Conservation (phyloP, 179 eudicot species). For the Drosera spatulata region DNA sequence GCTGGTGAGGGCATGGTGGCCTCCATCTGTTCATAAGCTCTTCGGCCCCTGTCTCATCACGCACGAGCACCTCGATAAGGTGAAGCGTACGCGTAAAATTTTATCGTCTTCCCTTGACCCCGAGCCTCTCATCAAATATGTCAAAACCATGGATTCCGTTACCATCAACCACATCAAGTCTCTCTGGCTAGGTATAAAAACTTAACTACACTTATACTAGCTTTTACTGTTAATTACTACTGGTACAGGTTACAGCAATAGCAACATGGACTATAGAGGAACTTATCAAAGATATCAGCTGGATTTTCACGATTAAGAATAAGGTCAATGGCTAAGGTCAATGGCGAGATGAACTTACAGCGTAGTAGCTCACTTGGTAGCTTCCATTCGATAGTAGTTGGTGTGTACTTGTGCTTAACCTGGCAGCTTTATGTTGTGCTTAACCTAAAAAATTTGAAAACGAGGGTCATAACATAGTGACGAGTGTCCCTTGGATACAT, state of each 20-base stretch:
- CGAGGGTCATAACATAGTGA: too few relatives aligned
- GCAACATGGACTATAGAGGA: too few relatives aligned
- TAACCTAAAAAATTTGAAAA: too few relatives aligned
- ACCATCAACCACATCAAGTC: slow-evolving; percentile 27
- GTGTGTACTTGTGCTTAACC: too few relatives aligned
- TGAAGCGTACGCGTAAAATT: slow-evolving; percentile 21
- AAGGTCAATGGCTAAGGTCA: too few relatives aligned
- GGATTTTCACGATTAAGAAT: too few relatives aligned
- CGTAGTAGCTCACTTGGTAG: too few relatives aligned
- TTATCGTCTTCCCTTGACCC: slow-evolving; percentile 23
- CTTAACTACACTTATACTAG: background rate
- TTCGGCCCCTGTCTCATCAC: background rate
- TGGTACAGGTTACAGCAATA: background rate
- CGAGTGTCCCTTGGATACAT: too few relatives aligned
- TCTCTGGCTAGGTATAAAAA: slow-evolving; percentile 23
- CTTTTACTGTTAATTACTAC: background rate
- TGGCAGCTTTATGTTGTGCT: too few relatives aligned
- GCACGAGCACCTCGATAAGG: background rate
- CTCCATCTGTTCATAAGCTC: slow-evolving; percentile 10
- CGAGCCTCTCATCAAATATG: slow-evolving; percentile 30
- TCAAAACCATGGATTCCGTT: slow-evolving; percentile 25
- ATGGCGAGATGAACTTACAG: too few relatives aligned
- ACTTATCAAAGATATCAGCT: too few relatives aligned
- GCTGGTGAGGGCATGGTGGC: slow-evolving; percentile 33
- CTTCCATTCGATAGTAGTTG: too few relatives aligned